Base-by-base conservation (phyloP, 208 protist genomes). In the Leishmania gerbilli region DNA sequence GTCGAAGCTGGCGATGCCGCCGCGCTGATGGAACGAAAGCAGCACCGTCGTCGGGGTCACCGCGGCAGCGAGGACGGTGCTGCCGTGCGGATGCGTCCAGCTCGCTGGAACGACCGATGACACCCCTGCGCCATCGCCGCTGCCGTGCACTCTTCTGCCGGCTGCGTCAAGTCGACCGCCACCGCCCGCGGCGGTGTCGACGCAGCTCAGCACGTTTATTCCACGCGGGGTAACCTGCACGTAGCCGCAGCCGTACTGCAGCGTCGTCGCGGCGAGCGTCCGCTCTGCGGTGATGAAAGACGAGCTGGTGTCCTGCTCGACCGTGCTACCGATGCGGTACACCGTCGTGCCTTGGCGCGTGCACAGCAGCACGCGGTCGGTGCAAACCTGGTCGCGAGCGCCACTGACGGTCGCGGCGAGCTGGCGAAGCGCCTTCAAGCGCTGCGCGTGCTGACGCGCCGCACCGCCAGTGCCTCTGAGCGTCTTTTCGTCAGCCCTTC, bases 61-160 rank as follows among this genome's bases (percentile, higher is more conserved):
- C 27, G 85, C 91, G 15, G 92, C 94, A 19, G 94, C 92, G 71
- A 94, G 79, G 62, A 97, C 93, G 51, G 87, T 76, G 80, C 92
- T 97, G 67, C 88, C 87, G 72, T 96, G 90, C 45, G 91, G 91
- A 84, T 97, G 90, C 56, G 90, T 91, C 91, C 92, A 96, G 60
- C 77, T 89, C 7, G 74, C 71, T 24, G 90, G 84, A 67, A 89
- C 80, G 6, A 92, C 88, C 37, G 53, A 55, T 58, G 27, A n/a
- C 4, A 34, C 37, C 34, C 53, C 24, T 7, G 27, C 45, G 6
- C 15, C n/a, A 45, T 34, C 47, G 65, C 40, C 45, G 60, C 64
- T 86, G 79, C 72, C 71, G 68, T 72, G 34, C 67, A 31, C 9
- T 49, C 40, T 72, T 49, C 40, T 42, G 67, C 67, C 64, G 27